Conservation (phyloP, 2,329 filamentous ascomycete genomes). For the Ophiostoma ulmi region DNA sequence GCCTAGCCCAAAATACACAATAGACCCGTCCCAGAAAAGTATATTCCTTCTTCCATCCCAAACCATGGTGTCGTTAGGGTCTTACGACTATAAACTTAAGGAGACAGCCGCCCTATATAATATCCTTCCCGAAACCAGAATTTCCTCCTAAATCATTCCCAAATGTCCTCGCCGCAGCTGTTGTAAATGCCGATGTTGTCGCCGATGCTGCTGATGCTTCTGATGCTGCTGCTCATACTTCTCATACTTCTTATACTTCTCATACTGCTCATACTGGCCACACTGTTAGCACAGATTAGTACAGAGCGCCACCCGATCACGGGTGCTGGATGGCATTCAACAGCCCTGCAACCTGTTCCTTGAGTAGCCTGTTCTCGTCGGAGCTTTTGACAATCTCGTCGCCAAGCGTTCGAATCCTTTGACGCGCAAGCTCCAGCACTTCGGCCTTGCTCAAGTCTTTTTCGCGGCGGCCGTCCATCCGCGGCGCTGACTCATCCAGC, state of each 20-base stretch:
- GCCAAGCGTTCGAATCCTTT: constrained; percentile 40
- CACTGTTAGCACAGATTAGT: neutral
- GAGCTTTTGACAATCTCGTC: constrained; percentile 35
- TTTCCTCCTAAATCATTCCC: neutral
- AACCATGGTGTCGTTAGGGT: neutral
- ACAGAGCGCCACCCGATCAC: constrained; percentile 3
- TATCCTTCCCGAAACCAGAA: neutral
- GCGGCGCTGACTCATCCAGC: constrained; percentile 35
- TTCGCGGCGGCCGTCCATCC: constrained; percentile 13
- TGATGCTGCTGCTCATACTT: no score
- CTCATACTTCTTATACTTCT: no score
- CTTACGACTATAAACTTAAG: neutral
- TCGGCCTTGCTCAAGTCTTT: constrained; percentile 40
- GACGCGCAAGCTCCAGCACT: constrained; percentile 43
- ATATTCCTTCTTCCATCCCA: neutral
- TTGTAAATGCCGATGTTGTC: neutral
- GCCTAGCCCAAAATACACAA: neutral
- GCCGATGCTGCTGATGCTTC: no score
- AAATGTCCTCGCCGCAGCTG: neutral
- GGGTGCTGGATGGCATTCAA: constrained; percentile 22
- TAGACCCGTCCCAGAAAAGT: neutral
- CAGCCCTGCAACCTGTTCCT: constrained; percentile 23
- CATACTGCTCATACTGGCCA: no score
- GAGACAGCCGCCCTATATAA: neutral
- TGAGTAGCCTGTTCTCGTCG: constrained; percentile 23